Evolutionary conservation across 2,329 filamentous ascomycete genomes (phyloP).

Genomic region (Akanthomyces uredinophilus): DNA sequence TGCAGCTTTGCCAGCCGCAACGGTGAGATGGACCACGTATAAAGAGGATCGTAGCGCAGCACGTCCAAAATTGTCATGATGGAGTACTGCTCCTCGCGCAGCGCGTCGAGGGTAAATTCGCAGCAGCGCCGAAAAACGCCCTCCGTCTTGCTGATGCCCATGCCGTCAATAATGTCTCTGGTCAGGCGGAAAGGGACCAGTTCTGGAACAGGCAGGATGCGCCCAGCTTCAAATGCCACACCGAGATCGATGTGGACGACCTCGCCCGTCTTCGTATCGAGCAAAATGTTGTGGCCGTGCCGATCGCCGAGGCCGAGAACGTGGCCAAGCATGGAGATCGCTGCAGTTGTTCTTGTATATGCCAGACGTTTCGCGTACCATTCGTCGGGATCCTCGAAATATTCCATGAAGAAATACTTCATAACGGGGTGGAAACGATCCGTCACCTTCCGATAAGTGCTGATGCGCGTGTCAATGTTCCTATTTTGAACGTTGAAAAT

Average conservation of each 20-base stretch:
- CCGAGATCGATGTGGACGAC: constrained; percentile 96
- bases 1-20: constrained; percentile 60
- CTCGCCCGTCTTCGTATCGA: constrained; percentile 85
- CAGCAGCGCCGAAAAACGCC: constrained; percentile 97
- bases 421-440: constrained; percentile 87
- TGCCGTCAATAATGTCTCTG: constrained; percentile 90
- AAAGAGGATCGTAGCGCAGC: constrained; percentile 93
- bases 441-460: constrained; percentile 70
- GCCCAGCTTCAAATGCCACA: constrained; percentile 93
- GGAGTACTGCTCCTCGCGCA: constrained; percentile 90
- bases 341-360: constrained; percentile 89
- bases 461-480: constrained; percentile 64
- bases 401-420: constrained; percentile 95
- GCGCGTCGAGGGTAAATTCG: constrained; percentile 91
- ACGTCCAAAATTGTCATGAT: constrained; percentile 99
- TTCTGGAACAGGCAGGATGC: constrained; percentile 91
- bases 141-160: constrained; percentile 93
- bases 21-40: constrained; percentile 87
- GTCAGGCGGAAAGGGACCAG: constrained; percentile 93
- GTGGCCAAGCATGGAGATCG: constrained; percentile 91
- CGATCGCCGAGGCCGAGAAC: constrained; percentile 89
- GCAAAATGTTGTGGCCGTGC: constrained; percentile 93
- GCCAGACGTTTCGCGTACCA: constrained; percentile 89
- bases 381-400: constrained; percentile 87
- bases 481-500: constrained; percentile 70